These are phyloP conservation scores for Kwoniella newhampshirensis DNA, from an alignment of 768 basidiomycete species.

Conservation along the genomic window DNA sequence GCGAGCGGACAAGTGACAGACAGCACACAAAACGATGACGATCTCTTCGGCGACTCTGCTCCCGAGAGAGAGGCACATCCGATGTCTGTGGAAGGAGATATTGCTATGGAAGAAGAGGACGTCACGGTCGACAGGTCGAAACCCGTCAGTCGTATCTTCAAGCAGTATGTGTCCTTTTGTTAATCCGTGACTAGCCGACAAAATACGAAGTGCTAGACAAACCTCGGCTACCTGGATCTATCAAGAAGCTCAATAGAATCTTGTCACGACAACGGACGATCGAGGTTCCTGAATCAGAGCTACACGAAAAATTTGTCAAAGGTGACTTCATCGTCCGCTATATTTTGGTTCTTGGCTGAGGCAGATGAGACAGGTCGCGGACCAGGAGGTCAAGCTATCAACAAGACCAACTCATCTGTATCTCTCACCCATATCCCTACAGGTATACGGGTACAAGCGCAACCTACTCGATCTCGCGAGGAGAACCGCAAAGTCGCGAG, in stretches of 20 bases:
- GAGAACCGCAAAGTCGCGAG: slow-evolving; percentile 78
- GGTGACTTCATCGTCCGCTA: slow-evolving; percentile 58
- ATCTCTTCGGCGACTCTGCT: too few relatives aligned
- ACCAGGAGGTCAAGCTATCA: slow-evolving; percentile 94
- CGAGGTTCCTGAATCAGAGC: slow-evolving; percentile 70
- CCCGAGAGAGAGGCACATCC: too few relatives aligned
- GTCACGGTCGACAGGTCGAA: too few relatives aligned
- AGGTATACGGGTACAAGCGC: slow-evolving; percentile 79
- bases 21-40: too few relatives aligned
- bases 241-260: slow-evolving; percentile 50
- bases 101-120: too few relatives aligned
- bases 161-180: too few relatives aligned
- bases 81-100: too few relatives aligned
- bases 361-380: slow-evolving; percentile 65
- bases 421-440: slow-evolving; percentile 86
- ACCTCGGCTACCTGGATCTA: slow-evolving; percentile 40
- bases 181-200: not conserved
- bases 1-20: too few relatives aligned
- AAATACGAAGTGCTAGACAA: slow-evolving; percentile 18
- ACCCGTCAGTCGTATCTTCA: too few relatives aligned
- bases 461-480: slow-evolving; percentile 79
- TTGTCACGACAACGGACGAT: slow-evolving; percentile 56
- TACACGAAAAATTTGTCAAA: slow-evolving; percentile 84
- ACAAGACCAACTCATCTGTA: slow-evolving; percentile 81
- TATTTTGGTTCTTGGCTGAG: not conserved